These are phyloP conservation scores for Lasiosphaeria hispida DNA, from an alignment of 495 filamentous ascomycete species.

Conservation along the genomic window DNA sequence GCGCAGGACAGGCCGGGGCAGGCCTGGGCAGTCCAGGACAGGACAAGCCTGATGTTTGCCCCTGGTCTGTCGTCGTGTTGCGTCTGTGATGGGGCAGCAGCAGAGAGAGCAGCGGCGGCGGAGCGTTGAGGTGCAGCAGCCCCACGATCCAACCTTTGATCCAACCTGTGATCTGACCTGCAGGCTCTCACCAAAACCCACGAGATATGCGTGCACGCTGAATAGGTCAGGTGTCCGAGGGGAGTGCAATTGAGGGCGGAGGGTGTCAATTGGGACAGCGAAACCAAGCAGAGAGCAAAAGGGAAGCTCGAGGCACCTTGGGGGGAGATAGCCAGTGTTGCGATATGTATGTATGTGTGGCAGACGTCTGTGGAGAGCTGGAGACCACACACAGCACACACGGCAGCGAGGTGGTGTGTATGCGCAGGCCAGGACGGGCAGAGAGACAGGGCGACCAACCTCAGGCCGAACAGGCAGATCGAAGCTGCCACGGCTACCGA, in stretches of 20 bases:
- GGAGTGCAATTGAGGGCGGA: slow-evolving; percentile 2
- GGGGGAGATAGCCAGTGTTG: not conserved
- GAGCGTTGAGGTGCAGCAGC: slow-evolving; percentile 7
- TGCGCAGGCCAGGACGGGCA: not conserved
- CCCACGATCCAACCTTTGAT: slow-evolving; percentile 1
- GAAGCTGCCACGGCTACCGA: slow-evolving; percentile 3
- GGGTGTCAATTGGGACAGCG: slow-evolving; percentile 1
- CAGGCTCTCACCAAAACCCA: slow-evolving; percentile 1
- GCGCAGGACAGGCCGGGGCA: not conserved
- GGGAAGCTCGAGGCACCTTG: not conserved
- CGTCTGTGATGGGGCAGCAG: slow-evolving; percentile 7
- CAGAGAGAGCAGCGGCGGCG: not conserved
- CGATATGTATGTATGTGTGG: not conserved
- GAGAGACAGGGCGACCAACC: not conserved
- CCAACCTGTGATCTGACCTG: slow-evolving; percentile 11
- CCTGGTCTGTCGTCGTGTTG: slow-evolving; percentile 9
- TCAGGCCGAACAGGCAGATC: not conserved
- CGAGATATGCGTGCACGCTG: not conserved
- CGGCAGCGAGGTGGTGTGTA: not conserved
- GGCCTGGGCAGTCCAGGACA: not conserved
- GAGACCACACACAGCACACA: not conserved
- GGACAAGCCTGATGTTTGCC: slow-evolving; percentile 4
- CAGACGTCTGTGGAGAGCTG: too few relatives aligned
- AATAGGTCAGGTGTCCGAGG: slow-evolving; percentile 1
- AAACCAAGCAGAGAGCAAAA: slow-evolving; percentile 7